These are phyloP conservation scores for Tephrocybe sp. DNA, from an alignment of 768 basidiomycete genomes.

Conservation along the genomic window DNA sequence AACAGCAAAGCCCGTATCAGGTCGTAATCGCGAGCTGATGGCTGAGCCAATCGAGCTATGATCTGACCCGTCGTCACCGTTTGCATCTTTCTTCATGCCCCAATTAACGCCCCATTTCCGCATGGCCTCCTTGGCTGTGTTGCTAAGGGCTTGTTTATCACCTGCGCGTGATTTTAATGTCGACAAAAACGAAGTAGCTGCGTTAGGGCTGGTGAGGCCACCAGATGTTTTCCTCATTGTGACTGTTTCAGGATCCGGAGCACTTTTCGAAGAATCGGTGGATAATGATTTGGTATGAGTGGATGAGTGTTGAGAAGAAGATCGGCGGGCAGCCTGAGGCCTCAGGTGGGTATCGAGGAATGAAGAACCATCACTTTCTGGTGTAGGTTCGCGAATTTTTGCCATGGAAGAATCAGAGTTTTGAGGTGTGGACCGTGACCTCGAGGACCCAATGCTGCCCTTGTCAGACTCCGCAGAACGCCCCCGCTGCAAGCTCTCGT, in stretches of 20 bases:
- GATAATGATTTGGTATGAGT: constrained; percentile 27
- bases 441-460: constrained; percentile 14
- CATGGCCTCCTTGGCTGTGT: constrained; percentile 85
- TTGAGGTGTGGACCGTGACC: constrained; percentile 34
- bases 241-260: constrained; percentile 22
- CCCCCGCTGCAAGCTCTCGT: constrained; percentile 32
- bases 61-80: constrained; percentile 41
- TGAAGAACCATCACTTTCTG: constrained; percentile 13
- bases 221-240: constrained; percentile 34
- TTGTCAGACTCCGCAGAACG: constrained; percentile 32
- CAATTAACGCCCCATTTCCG: constrained; percentile 91
- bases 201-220: constrained; percentile 34
- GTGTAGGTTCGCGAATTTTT: constrained; percentile 14
- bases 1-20: constrained; percentile 26
- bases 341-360: constrained; percentile 10
- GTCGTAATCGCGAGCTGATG: constrained; percentile 31
- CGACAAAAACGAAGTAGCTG: constrained; percentile 68
- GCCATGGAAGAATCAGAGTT: constrained; percentile 19
- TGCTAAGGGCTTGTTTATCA: constrained; percentile 84
- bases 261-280: constrained; percentile 18
- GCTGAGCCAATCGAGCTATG: constrained; percentile 36
- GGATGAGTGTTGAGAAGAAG: constrained; percentile 46
- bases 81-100: constrained; percentile 60
- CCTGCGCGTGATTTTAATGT: constrained; percentile 72
- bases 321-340: constrained; percentile 31